Evolutionary conservation across 768 basidiomycete genomes (phyloP).

Genomic region (Serendipita indica): DNA sequence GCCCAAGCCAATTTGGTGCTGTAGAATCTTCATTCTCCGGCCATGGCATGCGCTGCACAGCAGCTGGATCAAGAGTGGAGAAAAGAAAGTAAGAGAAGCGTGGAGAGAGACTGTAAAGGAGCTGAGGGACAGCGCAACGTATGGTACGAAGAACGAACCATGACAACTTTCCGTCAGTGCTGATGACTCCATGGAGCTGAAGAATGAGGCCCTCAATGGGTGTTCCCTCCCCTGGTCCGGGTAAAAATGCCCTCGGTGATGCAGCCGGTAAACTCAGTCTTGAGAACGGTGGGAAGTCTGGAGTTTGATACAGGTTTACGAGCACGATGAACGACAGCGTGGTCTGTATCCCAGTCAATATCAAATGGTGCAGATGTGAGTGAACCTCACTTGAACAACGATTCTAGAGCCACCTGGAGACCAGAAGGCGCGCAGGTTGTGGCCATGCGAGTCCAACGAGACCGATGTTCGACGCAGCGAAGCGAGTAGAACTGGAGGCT

Average conservation of each 20-base stretch:
- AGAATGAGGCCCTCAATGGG: constrained; percentile 53
- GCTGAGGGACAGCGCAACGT: constrained; percentile 8
- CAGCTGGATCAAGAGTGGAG: constrained; percentile 57
- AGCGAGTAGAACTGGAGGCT: constrained; percentile 32
- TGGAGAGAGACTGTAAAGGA: constrained; percentile 47
- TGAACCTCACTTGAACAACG: constrained; percentile 47
- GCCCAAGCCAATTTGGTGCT: constrained; percentile 26
- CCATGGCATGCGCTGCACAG: constrained; percentile 78
- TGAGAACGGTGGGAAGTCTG: constrained; percentile 39
- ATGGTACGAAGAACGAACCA: constrained; percentile 31
- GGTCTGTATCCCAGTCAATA: constrained; percentile 36
- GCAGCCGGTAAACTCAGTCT: constrained; percentile 30
- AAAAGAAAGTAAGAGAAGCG: constrained; percentile 54
- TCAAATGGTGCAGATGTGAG: background rate
- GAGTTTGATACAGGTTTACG: constrained; percentile 45
- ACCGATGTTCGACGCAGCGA: constrained; percentile 60
- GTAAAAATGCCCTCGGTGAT: constrained; percentile 52
- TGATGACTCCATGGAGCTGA: constrained; percentile 68
- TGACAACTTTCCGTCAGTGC: constrained; percentile 56
- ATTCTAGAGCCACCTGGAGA: constrained; percentile 67
- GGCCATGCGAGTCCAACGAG: constrained; percentile 73
- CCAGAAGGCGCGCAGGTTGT: constrained; percentile 63
- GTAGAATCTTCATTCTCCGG: constrained; percentile 29
- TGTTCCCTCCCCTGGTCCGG: constrained; percentile 68
- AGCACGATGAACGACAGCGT: constrained; percentile 66